phyloP scores from a whole-genome alignment of 371 early-diverging fungal genomes.

The Actinomucor elegans region DNA sequence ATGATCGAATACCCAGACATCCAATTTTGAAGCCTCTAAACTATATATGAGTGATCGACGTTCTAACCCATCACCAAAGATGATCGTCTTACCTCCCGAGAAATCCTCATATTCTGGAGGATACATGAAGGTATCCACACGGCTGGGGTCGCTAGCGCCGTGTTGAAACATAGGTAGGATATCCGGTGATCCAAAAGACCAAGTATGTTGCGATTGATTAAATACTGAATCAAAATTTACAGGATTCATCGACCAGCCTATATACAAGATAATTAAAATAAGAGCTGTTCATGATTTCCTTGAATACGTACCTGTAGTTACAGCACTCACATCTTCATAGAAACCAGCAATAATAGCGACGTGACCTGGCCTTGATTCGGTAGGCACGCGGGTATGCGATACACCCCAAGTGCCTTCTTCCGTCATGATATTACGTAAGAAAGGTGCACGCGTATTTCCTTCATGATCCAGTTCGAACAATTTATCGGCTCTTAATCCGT shows the following conservation, averaged over 20 bases:
- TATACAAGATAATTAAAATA: too few species aligned
- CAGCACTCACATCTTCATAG: slow-evolving; percentile 97
- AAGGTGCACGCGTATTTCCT: slow-evolving; percentile 69
- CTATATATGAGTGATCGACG: too few species aligned
- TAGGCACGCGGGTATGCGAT: slow-evolving; percentile 95
- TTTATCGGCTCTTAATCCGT: slow-evolving; percentile 93
- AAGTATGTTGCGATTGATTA: slow-evolving; percentile 87
- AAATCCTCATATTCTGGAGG: slow-evolving; percentile 88
- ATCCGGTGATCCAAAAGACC: slow-evolving; percentile 98
- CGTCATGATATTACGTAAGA: slow-evolving; percentile 61
- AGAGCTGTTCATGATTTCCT: neutral
- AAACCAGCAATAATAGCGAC: slow-evolving; percentile 96
- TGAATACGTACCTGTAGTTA: slow-evolving; percentile 74
- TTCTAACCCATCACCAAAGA: too few species aligned
- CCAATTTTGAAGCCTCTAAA: slow-evolving; percentile 80
- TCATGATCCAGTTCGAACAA: slow-evolving; percentile 67
- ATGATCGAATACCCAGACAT: slow-evolving; percentile 87
- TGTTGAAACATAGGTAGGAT: slow-evolving; percentile 95
- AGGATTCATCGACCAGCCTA: slow-evolving; percentile 96
- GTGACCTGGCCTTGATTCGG: slow-evolving; percentile 97
- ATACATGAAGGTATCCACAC: slow-evolving; percentile 90
- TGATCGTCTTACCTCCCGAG: slow-evolving; percentile 65
- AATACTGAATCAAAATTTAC: slow-evolving; percentile 96
- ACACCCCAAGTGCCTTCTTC: slow-evolving; percentile 85
- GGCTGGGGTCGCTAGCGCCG: slow-evolving; percentile 78